Evolutionary conservation across 345 rosid species (phyloP), one percentile per base, ranked within the genome.

Genomic region (Syzygium oleosum): DNA sequence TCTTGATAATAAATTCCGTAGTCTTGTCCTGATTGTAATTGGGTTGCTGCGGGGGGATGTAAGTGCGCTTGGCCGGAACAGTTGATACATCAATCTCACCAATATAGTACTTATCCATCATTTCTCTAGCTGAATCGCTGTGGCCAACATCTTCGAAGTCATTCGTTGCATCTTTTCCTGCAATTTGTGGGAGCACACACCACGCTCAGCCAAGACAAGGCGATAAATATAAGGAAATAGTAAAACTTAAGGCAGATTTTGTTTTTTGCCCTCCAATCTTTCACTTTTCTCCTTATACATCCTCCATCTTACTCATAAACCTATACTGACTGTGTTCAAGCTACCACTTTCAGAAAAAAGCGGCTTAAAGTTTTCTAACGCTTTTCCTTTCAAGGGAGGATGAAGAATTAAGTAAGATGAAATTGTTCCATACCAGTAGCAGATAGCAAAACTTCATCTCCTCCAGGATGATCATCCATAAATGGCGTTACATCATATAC

Each of bases 391-490:
- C 22, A 5, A 79, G 38, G 51, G 15, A 51, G 1, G 4, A 73
- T 73, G 10, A 55, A 88, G 84, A 68, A 84, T 43, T 19, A 8
- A n/a, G 85, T 38, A 21, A 54, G 85, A 23, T 23, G 58, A 63
- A 49, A 63, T n/a, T 54, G 78, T n/a, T 49, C 3, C 78, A 21
- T 88, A 96, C 99, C 96, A n/a, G 99, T 98, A 84, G 98, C 93
- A 7, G 99, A 95, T 88, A 98, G 89, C 93, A 98, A 91, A 73
- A 96, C 99, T 89, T 98, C 99, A 89, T 96, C 99, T 13, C 99
- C 99, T 88, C 99, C 99, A 12, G 99, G 99, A 90, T 98, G 99
- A 93, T 96, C 99, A 58, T 98, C 99, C 99, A 98, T 95, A 92
- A 98, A 98, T 5, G 97, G 89, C 49, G 99, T 96, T 85, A 98